Base-by-base conservation (phyloP, 495 filamentous ascomycete genomes). In the Amniculicola lignicola region DNA sequence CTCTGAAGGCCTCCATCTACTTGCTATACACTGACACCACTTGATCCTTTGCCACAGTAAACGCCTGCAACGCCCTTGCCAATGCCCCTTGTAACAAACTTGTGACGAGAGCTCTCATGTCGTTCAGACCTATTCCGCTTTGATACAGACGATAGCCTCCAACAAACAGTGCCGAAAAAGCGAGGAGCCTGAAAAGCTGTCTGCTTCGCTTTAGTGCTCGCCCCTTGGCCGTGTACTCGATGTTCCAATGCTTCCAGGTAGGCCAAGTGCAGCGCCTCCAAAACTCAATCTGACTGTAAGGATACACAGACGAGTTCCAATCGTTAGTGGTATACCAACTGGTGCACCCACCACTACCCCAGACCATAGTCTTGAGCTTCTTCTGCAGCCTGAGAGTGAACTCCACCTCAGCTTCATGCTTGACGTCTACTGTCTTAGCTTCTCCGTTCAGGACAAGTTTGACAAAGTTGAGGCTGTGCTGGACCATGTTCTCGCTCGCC, bases 261-360 rank as follows among this genome's bases (percentile, higher is more conserved):
- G 81, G 81, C 61, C 81, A 83, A 64, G 72, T 72, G 66, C 78
- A 82, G 11, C 74, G 54, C 12, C 53, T 37, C 4, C 24, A 54
- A 45, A 59, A 65, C 21, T 62, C 54, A 36, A 59, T 49, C 31
- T 58, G 59, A 2, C 54, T 44, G 29, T 65, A 62, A 81, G 82
- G 82, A 67, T 83, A 83, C 7, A 72, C 71, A 2, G 73, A 76
- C 2, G 77, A 76, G 45, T 85, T 84, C 82, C 82, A 85, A 27
- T 72, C 70, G 4, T 72, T 74, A 5, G 70, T 75, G 51, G 69
- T 72, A 60, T 84, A 85, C 82, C 82, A 85, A 53, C 74, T 82
- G 14, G 62, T 63, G 63, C 82, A 85, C 0, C 75, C 71, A 2
- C 79, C 77, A 10, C 62, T 75, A 25, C 67, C 69, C 69, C 75